Conservation (phyloP, 495 filamentous ascomycete genomes). For the Hypoxylon crocopeplum region DNA sequence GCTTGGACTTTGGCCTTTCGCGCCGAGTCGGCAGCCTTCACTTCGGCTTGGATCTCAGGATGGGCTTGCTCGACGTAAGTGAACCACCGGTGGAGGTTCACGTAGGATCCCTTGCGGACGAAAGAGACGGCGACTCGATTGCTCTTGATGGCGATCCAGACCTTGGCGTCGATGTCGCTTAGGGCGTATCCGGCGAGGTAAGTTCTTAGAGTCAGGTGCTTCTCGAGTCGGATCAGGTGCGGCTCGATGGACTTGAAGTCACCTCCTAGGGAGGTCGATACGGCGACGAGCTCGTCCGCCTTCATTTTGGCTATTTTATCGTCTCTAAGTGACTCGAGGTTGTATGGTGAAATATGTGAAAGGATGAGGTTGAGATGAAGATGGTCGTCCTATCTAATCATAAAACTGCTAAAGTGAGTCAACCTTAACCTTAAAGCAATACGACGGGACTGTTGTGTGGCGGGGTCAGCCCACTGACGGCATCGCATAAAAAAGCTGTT, state of each 20-base stretch:
- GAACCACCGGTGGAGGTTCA: conserved; percentile 89
- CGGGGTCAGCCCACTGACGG: conserved; percentile 34
- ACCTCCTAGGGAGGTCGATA: conserved; percentile 59
- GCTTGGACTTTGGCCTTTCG: conserved; percentile 75
- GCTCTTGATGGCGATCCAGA: conserved; percentile 85
- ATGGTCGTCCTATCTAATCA: neutral
- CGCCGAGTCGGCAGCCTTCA: conserved; percentile 64
- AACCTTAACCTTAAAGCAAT: too few species aligned
- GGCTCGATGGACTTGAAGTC: conserved; percentile 84
- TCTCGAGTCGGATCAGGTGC: conserved; percentile 78
- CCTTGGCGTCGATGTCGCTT: conserved; percentile 76
- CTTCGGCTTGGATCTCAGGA: conserved; percentile 66
- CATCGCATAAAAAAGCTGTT: conserved; percentile 10
- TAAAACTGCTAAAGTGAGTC: neutral
- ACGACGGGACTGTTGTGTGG: conserved; percentile 15
- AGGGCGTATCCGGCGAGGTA: conserved; percentile 85
- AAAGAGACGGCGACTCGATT: conserved; percentile 85
- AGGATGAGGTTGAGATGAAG: neutral
- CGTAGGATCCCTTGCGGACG: conserved; percentile 76
- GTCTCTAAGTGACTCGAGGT: neutral
- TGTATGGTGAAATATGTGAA: conserved; percentile 1
- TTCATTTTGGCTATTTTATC: conserved; percentile 47
- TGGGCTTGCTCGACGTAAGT: conserved; percentile 81
- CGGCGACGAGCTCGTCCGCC: conserved; percentile 55
- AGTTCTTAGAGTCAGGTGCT: conserved; percentile 83